Conservation (phyloP, 1,284 basidiomycete genomes). For the Microbotryum lychnidis-dioicae region DNA sequence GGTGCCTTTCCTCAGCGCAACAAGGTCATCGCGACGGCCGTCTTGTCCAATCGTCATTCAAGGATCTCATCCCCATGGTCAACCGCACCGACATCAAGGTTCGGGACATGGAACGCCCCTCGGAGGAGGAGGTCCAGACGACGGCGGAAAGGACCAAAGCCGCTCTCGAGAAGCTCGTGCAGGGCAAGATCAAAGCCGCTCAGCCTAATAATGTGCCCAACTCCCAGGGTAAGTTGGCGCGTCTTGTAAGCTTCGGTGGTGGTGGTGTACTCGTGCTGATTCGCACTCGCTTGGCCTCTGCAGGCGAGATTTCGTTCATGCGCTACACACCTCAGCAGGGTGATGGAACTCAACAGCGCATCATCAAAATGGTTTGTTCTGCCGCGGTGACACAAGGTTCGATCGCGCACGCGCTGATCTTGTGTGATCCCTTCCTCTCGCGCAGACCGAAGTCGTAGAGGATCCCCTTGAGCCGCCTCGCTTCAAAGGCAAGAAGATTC, state of each 20-base stretch:
- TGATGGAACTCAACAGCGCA: conserved; percentile 78
- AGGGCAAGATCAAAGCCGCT: conserved; percentile 92
- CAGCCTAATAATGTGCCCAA: conserved; percentile 54
- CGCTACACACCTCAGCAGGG: conserved; percentile 86
- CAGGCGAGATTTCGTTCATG: conserved; percentile 54
- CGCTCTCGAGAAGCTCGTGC: conserved; percentile 86
- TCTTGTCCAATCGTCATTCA: conserved; percentile 86
- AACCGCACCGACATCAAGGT: conserved; percentile 84
- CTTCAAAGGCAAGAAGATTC: conserved; percentile 98
- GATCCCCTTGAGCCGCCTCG: conserved; percentile 94
- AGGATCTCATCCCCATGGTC: conserved; percentile 87
- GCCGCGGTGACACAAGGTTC: background rate
- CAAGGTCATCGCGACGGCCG: conserved; percentile 85
- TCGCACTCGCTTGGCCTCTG: background rate
- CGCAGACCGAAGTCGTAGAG: conserved; percentile 66
- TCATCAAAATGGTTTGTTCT: conserved; percentile 83
- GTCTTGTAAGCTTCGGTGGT: background rate
- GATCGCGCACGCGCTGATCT: background rate
- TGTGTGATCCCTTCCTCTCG: no score
- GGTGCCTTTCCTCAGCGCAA: conserved; percentile 48
- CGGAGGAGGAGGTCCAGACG: conserved; percentile 76
- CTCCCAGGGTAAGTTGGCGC: conserved; percentile 17
- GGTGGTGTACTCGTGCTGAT: background rate
- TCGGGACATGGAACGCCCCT: conserved; percentile 76
- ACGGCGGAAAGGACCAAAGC: conserved; percentile 83